Base-by-base conservation (phyloP, 495 filamentous ascomycete species). In the Barbatosphaeria neglecta region DNA sequence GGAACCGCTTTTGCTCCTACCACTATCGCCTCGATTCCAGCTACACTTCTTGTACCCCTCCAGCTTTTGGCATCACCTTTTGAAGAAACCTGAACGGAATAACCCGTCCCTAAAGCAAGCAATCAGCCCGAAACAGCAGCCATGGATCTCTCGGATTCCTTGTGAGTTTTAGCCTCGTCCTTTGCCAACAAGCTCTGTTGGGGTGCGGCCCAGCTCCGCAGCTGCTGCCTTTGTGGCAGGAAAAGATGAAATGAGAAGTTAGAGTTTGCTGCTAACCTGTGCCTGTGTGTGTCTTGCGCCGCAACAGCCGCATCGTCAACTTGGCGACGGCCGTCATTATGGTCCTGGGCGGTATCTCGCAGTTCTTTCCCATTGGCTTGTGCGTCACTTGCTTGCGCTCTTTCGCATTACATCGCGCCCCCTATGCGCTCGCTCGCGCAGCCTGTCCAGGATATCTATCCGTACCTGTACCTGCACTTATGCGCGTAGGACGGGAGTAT, bases 241-340 rank as follows among this genome's bases (percentile, higher is more conserved):
- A n/a, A n/a, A 17, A 2, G 13, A 9, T 13, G 22, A 24, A 40
- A 39, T 20, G 9, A 22, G n/a, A 37, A 43, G 22, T 16, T 17
- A 22, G 41, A 17, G 19, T 9, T 41, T 22, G 24, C 33, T 44
- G 46, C 56, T 56, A 48, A 59, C 45, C 23, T 47, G 24, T 16
- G 23, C 19, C 44, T 20, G 38, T 22, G 9, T 39, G 33, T 49
- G 50, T 49, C 33, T 48, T 53, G n/a, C n/a, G n/a, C 13, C 9
- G 13, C 5, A 35, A 20, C 55, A 95, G 89, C 70, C 93, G 92
- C 50, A 78, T 97, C 54, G 87, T 93, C 56, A 99, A 99, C 76
- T 73, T 97, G 52, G 86, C 70, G 49, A 83, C 94, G 48, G 92
- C 81, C 49, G 82, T 81, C 49, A 68, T 95, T 47, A 94, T 97